Evolutionary conservation across 352 stramenopile genomes (phyloP), one percentile per base, ranked within the genome.

Genomic region (Pythium brachiatum): DNA sequence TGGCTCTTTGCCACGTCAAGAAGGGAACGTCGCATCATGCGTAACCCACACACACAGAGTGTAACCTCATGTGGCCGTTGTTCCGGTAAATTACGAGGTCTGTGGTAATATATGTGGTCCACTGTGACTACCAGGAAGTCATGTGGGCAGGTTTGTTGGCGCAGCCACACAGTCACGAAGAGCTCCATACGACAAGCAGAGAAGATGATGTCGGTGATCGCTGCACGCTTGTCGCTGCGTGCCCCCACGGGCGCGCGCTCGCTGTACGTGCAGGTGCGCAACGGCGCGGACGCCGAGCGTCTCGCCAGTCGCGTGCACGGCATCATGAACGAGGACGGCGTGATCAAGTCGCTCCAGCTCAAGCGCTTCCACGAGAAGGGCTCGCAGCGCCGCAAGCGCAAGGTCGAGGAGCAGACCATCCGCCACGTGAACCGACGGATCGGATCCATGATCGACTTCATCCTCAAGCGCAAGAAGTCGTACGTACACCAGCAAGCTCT

Each of bases 301-400:
- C 50, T 88, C 25, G 68, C 67, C 38, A 83, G 75, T 57, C 76
- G 79, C 46, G 74, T 92, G 66, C 78, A 89, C 64, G 76, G 71
- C 66, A 81, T 90, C 61, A 74, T 89, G 76, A 81, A 84, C 56
- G 77, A 86, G 53, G 84, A 94, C 71, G 84, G 84, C 41, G 80
- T 86, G 62, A 75, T 90, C 60, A 90, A 89, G 70, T 78, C 77
- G 62, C 74, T 90, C 46, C 61, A 67, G 66, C 82, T 81, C 68
- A 89, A 89, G 70, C 70, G 78, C 41, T 83, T 86, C 66, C 85
- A 94, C 67, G 85, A 94, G 65, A 94, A 94, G 66, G 88, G 89
- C 57, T 91, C 80, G 76, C 77, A 89, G 73, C 78, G 81, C 64
- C 83, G 83, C 72, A 91, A 90, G 53, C 85, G 85, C 66, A 91